phyloP scores from a whole-genome alignment of 78 protist species.

The Ministeria vibrans region DNA sequence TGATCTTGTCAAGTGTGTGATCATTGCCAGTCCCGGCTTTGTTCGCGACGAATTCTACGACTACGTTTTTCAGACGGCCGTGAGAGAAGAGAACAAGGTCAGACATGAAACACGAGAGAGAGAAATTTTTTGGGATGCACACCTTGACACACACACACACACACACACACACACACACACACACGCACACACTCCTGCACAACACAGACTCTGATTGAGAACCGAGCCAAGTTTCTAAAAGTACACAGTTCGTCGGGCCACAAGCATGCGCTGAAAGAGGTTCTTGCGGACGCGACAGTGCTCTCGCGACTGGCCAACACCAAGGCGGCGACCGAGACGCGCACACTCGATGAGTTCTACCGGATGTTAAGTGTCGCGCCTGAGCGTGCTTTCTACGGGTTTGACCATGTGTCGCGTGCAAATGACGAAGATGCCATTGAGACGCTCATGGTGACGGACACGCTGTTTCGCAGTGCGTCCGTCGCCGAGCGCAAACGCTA shows the following conservation, averaged over 20 bases:
- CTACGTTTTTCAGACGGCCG: constrained; percentile 41
- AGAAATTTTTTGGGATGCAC: not conserved
- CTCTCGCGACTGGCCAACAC: constrained; percentile 52
- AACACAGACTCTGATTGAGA: constrained; percentile 23
- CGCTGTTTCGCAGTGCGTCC: constrained; percentile 48
- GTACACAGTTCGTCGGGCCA: constrained; percentile 77
- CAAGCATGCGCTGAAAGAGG: constrained; percentile 73
- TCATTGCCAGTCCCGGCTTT: constrained; percentile 79
- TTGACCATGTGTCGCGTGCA: constrained; percentile 63
- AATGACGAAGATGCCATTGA: constrained; percentile 60
- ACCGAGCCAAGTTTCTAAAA: constrained; percentile 55
- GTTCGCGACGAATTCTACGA: constrained; percentile 47
- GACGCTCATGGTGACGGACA: constrained; percentile 64
- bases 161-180: not conserved
- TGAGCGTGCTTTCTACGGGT: constrained; percentile 77
- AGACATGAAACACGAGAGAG: not conserved
- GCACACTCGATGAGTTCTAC: constrained; percentile 44
- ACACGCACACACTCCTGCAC: not conserved
- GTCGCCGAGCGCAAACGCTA: constrained; percentile 8
- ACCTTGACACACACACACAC: not conserved
- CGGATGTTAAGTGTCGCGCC: constrained; percentile 49
- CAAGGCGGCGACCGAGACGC: constrained; percentile 67
- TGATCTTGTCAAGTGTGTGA: constrained; percentile 68
- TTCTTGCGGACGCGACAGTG: constrained; percentile 55
- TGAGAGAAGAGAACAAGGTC: constrained; percentile 11